Conservation (phyloP, 2,329 filamentous ascomycete species). For the Escovopsis sp. region DNA sequence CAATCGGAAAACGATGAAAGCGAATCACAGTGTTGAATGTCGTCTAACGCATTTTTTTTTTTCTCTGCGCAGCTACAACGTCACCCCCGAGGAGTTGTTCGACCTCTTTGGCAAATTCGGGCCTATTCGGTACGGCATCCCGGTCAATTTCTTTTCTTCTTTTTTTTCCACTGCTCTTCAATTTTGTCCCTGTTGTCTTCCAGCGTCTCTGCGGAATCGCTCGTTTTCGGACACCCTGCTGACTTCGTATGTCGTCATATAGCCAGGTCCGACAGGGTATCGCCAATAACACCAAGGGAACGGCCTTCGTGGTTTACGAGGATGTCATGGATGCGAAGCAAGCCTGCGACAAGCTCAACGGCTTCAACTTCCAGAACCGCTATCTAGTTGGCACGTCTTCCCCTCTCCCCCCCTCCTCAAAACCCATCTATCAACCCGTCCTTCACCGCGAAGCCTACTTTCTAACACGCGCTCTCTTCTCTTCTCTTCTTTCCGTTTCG, state of each 20-base stretch:
- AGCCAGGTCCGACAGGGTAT: slow-evolving; percentile 99
- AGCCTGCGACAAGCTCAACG: slow-evolving; percentile 98
- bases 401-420: neutral
- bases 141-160: neutral
- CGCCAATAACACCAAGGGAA: slow-evolving; percentile 93
- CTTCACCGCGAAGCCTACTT: neutral
- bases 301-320: slow-evolving; percentile 97
- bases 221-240: neutral
- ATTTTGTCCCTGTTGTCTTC: neutral
- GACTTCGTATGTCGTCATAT: slow-evolving; percentile 5
- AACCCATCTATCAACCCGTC: neutral
- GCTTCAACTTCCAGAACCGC: slow-evolving; percentile 99
- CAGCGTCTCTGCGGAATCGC: slow-evolving; percentile 1
- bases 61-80: slow-evolving; percentile 66
- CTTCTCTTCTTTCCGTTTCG: neutral
- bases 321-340: slow-evolving; percentile 98
- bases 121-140: slow-evolving; percentile 63
- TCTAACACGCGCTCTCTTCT: neutral
- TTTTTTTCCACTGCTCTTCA: too few species aligned
- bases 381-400: slow-evolving; percentile 76
- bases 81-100: slow-evolving; percentile 93
- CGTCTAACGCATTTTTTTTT: slow-evolving; percentile 30
- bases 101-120: slow-evolving; percentile 98
- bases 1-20: neutral
- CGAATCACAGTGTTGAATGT: slow-evolving; percentile 4